Base-by-base conservation (phyloP, 1,139 yeast species). In the Yamadazyma taylorii region DNA sequence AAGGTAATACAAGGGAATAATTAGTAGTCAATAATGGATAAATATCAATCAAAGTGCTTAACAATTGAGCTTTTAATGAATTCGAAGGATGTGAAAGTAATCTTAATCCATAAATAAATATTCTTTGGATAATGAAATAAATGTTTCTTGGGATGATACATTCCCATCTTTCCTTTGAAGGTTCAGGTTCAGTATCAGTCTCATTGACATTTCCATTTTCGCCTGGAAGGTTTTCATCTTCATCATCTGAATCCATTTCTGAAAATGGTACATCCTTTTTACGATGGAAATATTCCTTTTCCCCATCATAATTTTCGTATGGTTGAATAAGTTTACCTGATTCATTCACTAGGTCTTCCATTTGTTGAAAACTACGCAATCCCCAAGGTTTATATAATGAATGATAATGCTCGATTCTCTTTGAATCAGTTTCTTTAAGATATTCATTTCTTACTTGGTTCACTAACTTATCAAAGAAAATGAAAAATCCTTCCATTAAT, bases 401-500 rank as follows among this genome's bases (percentile, higher is more conserved):
- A 1, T 37, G 42, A 27, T 55, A 48, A 56, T 3, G 41, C 41
- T 17, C 46, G 9, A 40, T 33, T 7, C 11, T 19, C 15, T 37
- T 37, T 3, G 30, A 10, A 12, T 17, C 6, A 3, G 17, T 15
- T 17, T 30, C 33, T 3, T 30, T 34, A 30, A 71, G 39, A 49
- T 73, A 81, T 25, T 63, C 54, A 9, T 57, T 56, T 16, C 61
- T 58, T 10, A 84, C 68, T 51, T 84, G 86, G 13, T 62, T 61
- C 2, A 82, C 70, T 2, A 90, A 60, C 13, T 84, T 81, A 33
- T 75, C 76, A 50, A 90, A 86, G 0, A 87, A 83, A 5, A 74
- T 62, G 46, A 90, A 86, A 41, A 88, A 81, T 0, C 89, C 89
- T 41, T 82, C 81, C 33, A 87, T 81, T 16, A 92, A 63, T 12